These are phyloP conservation scores for Citrus mangshanensis DNA, from an alignment of 345 rosid species.

Conservation along the genomic window DNA sequence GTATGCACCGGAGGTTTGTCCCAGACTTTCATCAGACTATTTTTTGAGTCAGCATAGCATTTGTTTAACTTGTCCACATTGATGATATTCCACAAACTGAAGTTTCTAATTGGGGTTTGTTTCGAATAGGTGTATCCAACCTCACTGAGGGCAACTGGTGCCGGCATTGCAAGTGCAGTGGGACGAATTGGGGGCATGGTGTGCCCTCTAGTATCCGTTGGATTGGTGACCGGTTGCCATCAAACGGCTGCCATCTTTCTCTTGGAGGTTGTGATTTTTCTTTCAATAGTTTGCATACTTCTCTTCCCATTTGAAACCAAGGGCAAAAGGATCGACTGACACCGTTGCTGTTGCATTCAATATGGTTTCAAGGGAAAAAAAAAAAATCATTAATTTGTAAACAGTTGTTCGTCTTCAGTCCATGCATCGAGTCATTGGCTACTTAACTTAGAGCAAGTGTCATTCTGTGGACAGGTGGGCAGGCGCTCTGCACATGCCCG, in stretches of 20 bases:
- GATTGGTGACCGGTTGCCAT: slow-evolving; percentile 51
- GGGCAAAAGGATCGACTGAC: slow-evolving; percentile 43
- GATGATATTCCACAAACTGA: no score
- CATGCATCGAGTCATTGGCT: no score
- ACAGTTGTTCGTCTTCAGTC: no score
- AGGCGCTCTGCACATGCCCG: no score
- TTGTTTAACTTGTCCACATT: no score
- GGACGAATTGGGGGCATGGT: slow-evolving; percentile 68
- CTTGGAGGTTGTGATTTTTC: slow-evolving; percentile 31
- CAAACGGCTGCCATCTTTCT: slow-evolving; percentile 42
- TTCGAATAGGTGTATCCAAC: slow-evolving; percentile 51
- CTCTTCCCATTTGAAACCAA: slow-evolving; percentile 57
- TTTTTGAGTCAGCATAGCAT: no score
- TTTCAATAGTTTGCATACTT: slow-evolving; percentile 35
- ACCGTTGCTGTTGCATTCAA: background rate
- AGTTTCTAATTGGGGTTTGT: background rate
- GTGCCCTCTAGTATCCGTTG: slow-evolving; percentile 58
- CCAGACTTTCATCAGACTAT: no score
- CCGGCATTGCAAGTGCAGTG: slow-evolving; percentile 49
- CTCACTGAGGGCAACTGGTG: slow-evolving; percentile 51
- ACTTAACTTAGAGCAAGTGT: no score
- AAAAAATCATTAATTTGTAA: no score
- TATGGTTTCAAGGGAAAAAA: background rate
- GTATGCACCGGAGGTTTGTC: slow-evolving; percentile 59
- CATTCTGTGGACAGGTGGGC: no score